phyloP scores from a whole-genome alignment of 352 stramenopile genomes.

The Hyaloperonospora brassicae region DNA sequence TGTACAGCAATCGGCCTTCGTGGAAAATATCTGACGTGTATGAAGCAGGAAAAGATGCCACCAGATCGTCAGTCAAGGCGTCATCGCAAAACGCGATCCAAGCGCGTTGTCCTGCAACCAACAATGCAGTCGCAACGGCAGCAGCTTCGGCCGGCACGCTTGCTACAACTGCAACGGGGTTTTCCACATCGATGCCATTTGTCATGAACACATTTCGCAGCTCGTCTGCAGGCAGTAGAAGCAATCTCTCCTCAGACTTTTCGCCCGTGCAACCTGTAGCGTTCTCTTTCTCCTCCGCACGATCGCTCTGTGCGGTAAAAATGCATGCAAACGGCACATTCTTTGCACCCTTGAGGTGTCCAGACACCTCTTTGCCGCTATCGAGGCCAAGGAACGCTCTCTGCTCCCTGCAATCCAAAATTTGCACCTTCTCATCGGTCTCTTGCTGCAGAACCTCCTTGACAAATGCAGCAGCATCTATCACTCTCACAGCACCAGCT shows the following conservation, averaged over 20 bases:
- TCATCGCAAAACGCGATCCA: conserved; percentile 33
- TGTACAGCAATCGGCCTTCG: conserved; percentile 35
- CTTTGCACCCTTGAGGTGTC: conserved; percentile 42
- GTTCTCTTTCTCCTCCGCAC: conserved; percentile 17
- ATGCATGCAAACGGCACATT: conserved; percentile 48
- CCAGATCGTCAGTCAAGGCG: conserved; percentile 33
- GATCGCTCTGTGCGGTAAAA: conserved; percentile 26
- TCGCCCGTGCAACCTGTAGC: conserved; percentile 19
- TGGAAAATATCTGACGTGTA: conserved; percentile 42
- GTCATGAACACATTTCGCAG: conserved; percentile 35
- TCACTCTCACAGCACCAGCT: conserved; percentile 14
- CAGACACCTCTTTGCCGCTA: conserved; percentile 31
- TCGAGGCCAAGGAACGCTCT: conserved; percentile 44
- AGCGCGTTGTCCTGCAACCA: conserved; percentile 33
- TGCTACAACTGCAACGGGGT: conserved; percentile 36
- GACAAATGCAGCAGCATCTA: conserved; percentile 22
- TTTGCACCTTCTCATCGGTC: conserved; percentile 26
- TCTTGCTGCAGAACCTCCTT: conserved; percentile 26
- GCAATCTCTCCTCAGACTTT: conserved; percentile 20
- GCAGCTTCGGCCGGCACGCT: conserved; percentile 45
- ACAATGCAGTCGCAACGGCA: conserved; percentile 46
- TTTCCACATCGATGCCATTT: conserved; percentile 32
- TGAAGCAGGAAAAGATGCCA: conserved; percentile 28
- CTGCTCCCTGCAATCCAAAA: conserved; percentile 46
- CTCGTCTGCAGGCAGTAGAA: conserved; percentile 33